These are phyloP conservation scores for Oryza punctata DNA, from an alignment of 176 grass and related monocot species.

Conservation along the genomic window DNA sequence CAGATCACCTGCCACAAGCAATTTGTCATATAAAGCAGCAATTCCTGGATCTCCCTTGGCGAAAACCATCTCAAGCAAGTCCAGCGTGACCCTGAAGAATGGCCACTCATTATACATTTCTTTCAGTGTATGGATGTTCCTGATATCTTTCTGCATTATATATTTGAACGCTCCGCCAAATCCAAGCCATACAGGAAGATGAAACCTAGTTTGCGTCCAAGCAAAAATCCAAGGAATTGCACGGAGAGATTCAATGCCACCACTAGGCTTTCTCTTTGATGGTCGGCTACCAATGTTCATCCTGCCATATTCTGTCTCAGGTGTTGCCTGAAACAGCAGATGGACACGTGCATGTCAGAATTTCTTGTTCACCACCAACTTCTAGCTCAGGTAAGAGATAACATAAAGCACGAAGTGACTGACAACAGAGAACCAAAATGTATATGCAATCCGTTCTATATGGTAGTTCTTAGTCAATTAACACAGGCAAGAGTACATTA, in stretches of 20 bases:
- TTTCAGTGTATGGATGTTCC: constrained; percentile 72
- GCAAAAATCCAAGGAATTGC: constrained; percentile 99
- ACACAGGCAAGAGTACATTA: not conserved
- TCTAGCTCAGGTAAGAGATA: constrained; percentile 14
- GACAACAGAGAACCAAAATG: constrained; percentile 2
- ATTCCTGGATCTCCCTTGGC: constrained; percentile 98
- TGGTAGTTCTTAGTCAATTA: not conserved
- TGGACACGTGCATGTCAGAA: constrained; percentile 11
- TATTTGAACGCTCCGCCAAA: constrained; percentile 87
- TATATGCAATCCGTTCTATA: not conserved
- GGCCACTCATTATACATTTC: constrained; percentile 99
- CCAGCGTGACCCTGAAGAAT: constrained; percentile 98
- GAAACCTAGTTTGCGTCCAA: constrained; percentile 98
- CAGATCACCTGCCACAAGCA: constrained; percentile 81
- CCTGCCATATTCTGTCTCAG: constrained; percentile 94
- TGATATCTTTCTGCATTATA: constrained; percentile 73
- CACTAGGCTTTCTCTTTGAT: constrained; percentile 94
- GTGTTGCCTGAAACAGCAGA: constrained; percentile 75
- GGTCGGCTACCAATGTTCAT: constrained; percentile 99
- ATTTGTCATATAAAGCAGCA: constrained; percentile 86
- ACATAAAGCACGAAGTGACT: not conserved
- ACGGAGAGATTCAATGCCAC: constrained; percentile 92
- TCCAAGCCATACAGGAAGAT: constrained; percentile 98
- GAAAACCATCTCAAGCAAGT: constrained; percentile 99
- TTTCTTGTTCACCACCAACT: not conserved